A percentile compares a stretch with the other conserved stretches of the same genome.
phyloP scores from a whole-genome alignment of 805 yeast species.

The Cyberlindnera misumaiensis region DNA sequence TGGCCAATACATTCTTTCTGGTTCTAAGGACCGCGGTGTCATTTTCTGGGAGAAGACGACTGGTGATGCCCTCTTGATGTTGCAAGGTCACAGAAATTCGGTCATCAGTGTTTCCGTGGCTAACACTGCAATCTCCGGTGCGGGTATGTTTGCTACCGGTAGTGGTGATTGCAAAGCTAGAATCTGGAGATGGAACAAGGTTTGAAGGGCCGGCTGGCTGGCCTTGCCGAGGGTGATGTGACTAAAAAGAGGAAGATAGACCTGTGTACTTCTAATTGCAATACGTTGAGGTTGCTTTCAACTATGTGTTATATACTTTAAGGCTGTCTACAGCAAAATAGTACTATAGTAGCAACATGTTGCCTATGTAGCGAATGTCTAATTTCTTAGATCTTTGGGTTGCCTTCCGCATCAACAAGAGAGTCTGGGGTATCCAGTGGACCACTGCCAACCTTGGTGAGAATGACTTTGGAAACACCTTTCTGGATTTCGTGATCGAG shows the following conservation, averaged over 20 bases:
- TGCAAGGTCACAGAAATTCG: constrained; percentile 94
- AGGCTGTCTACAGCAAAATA: too few relatives aligned
- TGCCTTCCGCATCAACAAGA: constrained; percentile 56
- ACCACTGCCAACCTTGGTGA: constrained; percentile 84
- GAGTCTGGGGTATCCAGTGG: constrained; percentile 57
- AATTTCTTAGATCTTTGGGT: constrained; percentile 33
- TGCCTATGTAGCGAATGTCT: background rate
- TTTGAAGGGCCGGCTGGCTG: constrained; percentile 12
- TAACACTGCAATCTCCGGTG: constrained; percentile 62
- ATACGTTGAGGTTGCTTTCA: too few relatives aligned
- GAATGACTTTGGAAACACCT: constrained; percentile 79
- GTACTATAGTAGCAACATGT: too few relatives aligned
- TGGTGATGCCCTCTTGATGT: constrained; percentile 89
- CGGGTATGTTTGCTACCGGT: constrained; percentile 93
- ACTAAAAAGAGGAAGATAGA: too few relatives aligned
- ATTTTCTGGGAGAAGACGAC: constrained; percentile 92
- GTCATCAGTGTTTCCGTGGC: constrained; percentile 93
- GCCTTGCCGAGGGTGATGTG: background rate
- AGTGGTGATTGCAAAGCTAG: constrained; percentile 97
- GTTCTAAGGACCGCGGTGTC: constrained; percentile 95
- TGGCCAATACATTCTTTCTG: constrained; percentile 83
- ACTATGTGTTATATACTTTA: too few relatives aligned
- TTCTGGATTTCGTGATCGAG: constrained; percentile 46
- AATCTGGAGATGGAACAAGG: constrained; percentile 82
- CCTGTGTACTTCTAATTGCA: too few relatives aligned